A percentile compares a stretch with the other conserved stretches of the same genome.
Conservation (phyloP, 1,284 basidiomycete species). For the Cryptococcus sp. region DNA sequence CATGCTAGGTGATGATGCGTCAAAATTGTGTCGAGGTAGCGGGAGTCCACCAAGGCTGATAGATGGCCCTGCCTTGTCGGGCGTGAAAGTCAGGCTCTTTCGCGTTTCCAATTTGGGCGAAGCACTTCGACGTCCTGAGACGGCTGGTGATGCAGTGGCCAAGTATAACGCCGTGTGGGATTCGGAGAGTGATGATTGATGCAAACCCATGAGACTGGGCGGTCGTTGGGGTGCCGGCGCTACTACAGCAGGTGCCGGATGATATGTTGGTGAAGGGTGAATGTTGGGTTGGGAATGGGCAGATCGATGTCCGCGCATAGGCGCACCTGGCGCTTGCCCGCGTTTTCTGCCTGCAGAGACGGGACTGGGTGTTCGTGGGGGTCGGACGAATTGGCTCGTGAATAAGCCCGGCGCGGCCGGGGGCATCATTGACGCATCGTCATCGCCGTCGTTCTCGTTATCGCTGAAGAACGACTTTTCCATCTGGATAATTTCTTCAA, state of each 20-base stretch:
- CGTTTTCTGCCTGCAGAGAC: conserved; percentile 20
- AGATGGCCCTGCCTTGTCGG: conserved; percentile 39
- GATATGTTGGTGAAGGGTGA: conserved; percentile 3
- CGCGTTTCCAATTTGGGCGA: conserved; percentile 39
- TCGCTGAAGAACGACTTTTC: conserved; percentile 48
- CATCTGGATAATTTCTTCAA: conserved; percentile 54
- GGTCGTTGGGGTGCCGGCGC: conserved; percentile 20
- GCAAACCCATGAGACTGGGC: conserved; percentile 30
- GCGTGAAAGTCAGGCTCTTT: conserved; percentile 40
- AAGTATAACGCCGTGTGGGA: conserved; percentile 50
- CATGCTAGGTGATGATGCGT: conserved; percentile 21
- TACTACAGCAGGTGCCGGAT: conserved; percentile 1
- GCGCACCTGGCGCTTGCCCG: conserved; percentile 30
- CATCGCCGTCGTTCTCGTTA: conserved; percentile 13
- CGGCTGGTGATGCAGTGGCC: conserved; percentile 45
- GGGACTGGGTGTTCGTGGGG: conserved; percentile 41
- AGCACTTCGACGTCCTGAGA: conserved; percentile 31
- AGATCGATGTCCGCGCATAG: conserved; percentile 29
- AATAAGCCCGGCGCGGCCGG: conserved; percentile 23
- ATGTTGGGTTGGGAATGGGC: conserved; percentile 18
- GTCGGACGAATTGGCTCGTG: conserved; percentile 35
- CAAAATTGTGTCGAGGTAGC: conserved; percentile 10
- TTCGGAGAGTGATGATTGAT: conserved; percentile 48
- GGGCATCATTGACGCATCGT: conserved; percentile 1
- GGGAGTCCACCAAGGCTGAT: conserved; percentile 19